A percentile compares a stretch with the other conserved stretches of the same genome.
Conservation (phyloP, 805 yeast species). For the Yamadazyma sp. region DNA sequence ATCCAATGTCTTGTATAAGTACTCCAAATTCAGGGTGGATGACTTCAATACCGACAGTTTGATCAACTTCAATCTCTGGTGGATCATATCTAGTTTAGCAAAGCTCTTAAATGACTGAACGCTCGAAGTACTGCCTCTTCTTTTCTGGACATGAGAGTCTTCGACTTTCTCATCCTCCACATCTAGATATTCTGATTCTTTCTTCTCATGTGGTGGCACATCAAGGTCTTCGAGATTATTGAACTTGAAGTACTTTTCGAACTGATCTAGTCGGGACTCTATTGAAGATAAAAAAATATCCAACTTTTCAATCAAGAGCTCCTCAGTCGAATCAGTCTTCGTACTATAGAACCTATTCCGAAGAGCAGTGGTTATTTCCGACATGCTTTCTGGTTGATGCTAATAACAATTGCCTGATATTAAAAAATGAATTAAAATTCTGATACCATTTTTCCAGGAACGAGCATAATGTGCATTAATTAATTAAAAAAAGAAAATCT, state of each 20-base stretch:
- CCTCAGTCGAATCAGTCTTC: conserved; percentile 29
- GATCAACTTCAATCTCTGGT: conserved; percentile 34
- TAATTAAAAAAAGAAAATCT: not conserved
- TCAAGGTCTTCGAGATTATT: conserved; percentile 18
- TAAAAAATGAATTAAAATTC: conserved; percentile 13
- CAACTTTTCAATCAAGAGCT: conserved; percentile 38
- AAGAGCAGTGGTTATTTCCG: conserved; percentile 16
- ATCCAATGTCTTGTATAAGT: conserved; percentile 38
- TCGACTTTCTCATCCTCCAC: conserved; percentile 5
- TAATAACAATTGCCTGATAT: too few relatives aligned
- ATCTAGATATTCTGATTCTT: not conserved
- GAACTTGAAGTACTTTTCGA: conserved; percentile 39
- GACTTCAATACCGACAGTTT: conserved; percentile 37
- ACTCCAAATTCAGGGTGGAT: conserved; percentile 40
- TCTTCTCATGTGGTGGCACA: conserved; percentile 9
- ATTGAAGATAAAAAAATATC: conserved; percentile 43
- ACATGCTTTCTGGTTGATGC: too few relatives aligned
- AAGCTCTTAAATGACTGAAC: conserved; percentile 28
- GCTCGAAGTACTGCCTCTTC: conserved; percentile 31
- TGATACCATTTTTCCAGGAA: too few relatives aligned
- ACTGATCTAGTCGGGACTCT: conserved; percentile 40
- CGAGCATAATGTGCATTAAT: conserved; percentile 4
- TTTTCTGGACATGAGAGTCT: conserved; percentile 4
- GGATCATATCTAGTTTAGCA: conserved; percentile 35
- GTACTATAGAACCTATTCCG: conserved; percentile 12